These are phyloP conservation scores for Candida wancherniae DNA, from an alignment of 805 yeast species.

Conservation along the genomic window DNA sequence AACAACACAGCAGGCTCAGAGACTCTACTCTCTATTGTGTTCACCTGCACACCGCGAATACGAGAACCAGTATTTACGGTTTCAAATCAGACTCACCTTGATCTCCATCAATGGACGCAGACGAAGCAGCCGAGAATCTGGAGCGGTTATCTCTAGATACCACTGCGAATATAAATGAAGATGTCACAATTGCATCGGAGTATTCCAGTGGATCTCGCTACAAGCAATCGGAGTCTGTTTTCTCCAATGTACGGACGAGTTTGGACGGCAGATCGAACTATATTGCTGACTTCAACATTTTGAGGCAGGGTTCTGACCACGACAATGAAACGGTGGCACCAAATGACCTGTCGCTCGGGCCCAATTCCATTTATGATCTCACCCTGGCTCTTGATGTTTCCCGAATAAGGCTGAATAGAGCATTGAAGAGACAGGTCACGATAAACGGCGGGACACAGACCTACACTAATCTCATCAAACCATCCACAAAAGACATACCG, in stretches of 20 bases:
- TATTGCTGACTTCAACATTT: constrained; percentile 13
- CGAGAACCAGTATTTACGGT: too few relatives aligned
- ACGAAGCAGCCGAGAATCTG: constrained; percentile 8
- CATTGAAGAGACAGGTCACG: constrained; percentile 30
- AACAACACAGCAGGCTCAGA: too few relatives aligned
- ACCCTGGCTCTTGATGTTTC: constrained; percentile 57
- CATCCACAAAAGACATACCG: constrained; percentile 82
- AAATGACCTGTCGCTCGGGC: constrained; percentile 54
- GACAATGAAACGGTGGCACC: constrained; percentile 18
- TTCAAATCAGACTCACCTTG: too few relatives aligned
- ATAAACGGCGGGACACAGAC: constrained; percentile 43
- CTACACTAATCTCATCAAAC: constrained; percentile 47
- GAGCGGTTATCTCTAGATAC: constrained; percentile 16
- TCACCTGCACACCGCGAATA: too few relatives aligned
- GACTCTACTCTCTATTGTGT: too few relatives aligned
- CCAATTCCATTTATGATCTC: constrained; percentile 73
- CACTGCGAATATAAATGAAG: constrained; percentile 15
- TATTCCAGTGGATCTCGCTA: constrained; percentile 10
- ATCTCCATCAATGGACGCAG: constrained; percentile 14
- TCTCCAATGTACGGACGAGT: constrained; percentile 15
- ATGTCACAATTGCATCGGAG: constrained; percentile 15
- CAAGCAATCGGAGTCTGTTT: constrained; percentile 12
- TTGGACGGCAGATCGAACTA: constrained; percentile 12
- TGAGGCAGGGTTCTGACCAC: constrained; percentile 11
- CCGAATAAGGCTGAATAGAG: constrained; percentile 29